Evolutionary conservation across 352 stramenopile species (phyloP), one percentile per base, ranked within the genome.

Genomic region (Saprolegnia parasitica): DNA sequence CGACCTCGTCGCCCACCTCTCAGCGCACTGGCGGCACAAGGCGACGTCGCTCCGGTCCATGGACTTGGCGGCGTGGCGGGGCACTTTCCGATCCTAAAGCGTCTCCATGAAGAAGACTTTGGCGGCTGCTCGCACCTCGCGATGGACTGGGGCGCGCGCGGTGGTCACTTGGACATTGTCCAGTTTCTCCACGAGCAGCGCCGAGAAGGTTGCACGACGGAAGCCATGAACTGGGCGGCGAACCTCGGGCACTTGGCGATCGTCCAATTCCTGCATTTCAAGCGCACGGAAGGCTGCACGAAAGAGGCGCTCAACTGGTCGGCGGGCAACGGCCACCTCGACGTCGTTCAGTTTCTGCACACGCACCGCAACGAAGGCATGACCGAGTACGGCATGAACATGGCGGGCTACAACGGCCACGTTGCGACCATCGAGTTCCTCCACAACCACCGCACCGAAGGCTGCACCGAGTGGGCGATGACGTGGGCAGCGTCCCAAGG

Each of bases 221-320:
- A 46, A 21, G 73, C 73, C 15, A 75, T 76, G 73, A 58, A 75
- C 42, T 68, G 56, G 8, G 73, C 73, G 16, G 73, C 70, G 26
- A 56, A 26, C n/a, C 63, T 63, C 13, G 73, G 70, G 6, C 61
- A 73, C 42, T 23, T 78, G 5, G 63, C 71, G 6, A 45, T 77
- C 21, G 21, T 75, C 52, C 21, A 67, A 37, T 77, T 72, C 68
- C 76, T 95, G 37, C 81, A 93, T 23, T 67, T 71, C 47, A 77
- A 92, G 54, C 79, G 84, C 8, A 50, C 37, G 0, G 86, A 92
- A 74, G 84, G 84, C 29, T 92, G 81, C 73, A 90, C 86, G 23
- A 84, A 74, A 0, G 80, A 83, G 32, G 84, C 84, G 5, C 86
- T 94, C 79, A 81, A 91, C 64, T 86, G 81, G 54, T 84, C 86